phyloP scores from a whole-genome alignment of 768 basidiomycete genomes.

The Xerocomellus intermedius region DNA sequence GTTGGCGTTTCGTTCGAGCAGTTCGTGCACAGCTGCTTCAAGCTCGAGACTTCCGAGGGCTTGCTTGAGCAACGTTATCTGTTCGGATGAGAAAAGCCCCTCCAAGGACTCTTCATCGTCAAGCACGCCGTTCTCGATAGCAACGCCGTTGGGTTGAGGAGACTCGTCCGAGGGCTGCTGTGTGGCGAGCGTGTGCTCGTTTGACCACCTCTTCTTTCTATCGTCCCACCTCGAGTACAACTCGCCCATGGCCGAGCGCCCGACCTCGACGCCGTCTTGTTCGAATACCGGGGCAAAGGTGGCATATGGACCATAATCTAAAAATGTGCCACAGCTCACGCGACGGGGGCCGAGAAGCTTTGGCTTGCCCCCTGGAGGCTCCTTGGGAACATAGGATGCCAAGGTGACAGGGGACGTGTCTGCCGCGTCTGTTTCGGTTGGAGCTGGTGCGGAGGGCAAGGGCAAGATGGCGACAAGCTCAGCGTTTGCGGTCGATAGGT shows the following conservation, averaged over 20 bases:
- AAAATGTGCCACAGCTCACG: constrained; percentile 62
- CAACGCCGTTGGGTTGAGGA: constrained; percentile 13
- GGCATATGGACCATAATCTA: constrained; percentile 75
- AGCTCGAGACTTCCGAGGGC: constrained; percentile 61
- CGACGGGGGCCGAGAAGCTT: constrained; percentile 50
- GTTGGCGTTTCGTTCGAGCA: constrained; percentile 61
- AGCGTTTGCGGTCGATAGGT: constrained; percentile 61
- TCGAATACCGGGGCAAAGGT: constrained; percentile 81
- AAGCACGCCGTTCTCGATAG: constrained; percentile 4
- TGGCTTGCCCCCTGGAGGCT: constrained; percentile 40
- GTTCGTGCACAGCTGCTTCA: constrained; percentile 65
- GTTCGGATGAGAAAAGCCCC: constrained; percentile 54
- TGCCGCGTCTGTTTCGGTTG: constrained; percentile 30
- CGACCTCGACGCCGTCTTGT: constrained; percentile 72
- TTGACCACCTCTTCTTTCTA: constrained; percentile 34
- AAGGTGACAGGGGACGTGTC: constrained; percentile 43
- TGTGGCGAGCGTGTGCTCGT: constrained; percentile 15
- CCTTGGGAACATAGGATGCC: constrained; percentile 52
- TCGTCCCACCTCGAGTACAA: constrained; percentile 52
- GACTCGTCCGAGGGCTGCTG: constrained; percentile 1
- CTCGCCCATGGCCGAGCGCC: constrained; percentile 59
- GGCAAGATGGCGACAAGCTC: constrained; percentile 77
- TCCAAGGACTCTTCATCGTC: constrained; percentile 47
- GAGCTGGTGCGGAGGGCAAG: constrained; percentile 41
- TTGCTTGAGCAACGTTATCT: constrained; percentile 56